Evolutionary conservation across 1,284 basidiomycete genomes (phyloP).

Genomic region (Rhodotorula sp.): DNA sequence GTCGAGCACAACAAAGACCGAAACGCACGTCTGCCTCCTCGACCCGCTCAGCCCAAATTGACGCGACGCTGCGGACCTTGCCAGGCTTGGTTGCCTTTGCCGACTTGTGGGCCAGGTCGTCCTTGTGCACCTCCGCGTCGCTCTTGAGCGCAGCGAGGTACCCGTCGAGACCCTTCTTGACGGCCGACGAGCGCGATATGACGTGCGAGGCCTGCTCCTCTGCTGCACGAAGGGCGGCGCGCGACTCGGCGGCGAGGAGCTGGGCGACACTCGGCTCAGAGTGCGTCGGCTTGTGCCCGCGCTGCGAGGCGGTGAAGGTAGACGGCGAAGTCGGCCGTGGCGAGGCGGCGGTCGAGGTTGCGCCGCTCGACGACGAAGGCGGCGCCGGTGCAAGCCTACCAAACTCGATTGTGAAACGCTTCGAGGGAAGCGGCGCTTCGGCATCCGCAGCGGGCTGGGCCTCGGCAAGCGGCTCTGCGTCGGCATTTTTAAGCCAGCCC

Average conservation of each 20-base stretch:
- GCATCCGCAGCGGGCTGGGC: not conserved
- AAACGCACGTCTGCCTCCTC: conserved; percentile 8
- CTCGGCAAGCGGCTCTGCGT: no score
- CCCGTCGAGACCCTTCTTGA: conserved; percentile 11
- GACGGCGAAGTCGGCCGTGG: not conserved
- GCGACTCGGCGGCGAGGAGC: conserved; percentile 20
- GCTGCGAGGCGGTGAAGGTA: not conserved
- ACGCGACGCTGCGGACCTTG: conserved; percentile 9
- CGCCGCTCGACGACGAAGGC: not conserved
- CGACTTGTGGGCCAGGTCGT: not conserved
- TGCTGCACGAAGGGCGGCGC: not conserved
- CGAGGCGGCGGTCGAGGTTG: not conserved
- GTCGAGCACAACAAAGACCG: not conserved
- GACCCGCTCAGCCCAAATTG: conserved; percentile 16
- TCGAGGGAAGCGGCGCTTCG: not conserved
- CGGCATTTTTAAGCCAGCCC: conserved; percentile 20
- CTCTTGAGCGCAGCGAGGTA: conserved; percentile 21
- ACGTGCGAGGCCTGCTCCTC: not conserved
- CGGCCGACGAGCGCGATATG: not conserved
- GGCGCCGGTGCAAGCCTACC: conserved; percentile 14
- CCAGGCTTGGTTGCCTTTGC: not conserved
- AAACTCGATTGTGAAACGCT: conserved; percentile 16
- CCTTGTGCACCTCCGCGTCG: conserved; percentile 7
- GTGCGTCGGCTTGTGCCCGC: not conserved
- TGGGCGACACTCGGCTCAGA: conserved; percentile 12